Conservation (phyloP, 2,329 filamentous ascomycete genomes). For the Fusarium virguliforme region DNA sequence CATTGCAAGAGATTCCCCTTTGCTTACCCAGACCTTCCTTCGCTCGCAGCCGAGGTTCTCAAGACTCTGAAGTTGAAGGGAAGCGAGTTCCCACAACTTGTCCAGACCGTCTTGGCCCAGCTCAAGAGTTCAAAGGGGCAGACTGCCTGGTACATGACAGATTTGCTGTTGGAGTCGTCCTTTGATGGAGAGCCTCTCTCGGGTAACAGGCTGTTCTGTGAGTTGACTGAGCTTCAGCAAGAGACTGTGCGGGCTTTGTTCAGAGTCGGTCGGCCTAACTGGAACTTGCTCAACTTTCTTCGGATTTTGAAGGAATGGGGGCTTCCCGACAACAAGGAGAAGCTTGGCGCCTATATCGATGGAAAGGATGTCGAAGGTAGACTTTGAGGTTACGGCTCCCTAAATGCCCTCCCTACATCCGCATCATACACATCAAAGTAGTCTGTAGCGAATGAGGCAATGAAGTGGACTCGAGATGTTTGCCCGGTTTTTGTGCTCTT, state of each 20-base stretch:
- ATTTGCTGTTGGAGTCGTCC: background rate
- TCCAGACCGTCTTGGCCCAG: background rate
- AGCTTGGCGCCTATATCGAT: background rate
- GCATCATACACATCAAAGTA: too few relatives aligned
- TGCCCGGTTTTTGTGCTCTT: too few relatives aligned
- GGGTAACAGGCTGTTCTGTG: background rate
- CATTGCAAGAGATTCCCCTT: constrained; percentile 1
- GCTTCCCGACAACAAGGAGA: background rate
- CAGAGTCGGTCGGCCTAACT: background rate
- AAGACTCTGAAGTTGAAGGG: constrained; percentile 1
- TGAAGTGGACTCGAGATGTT: too few relatives aligned
- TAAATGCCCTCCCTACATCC: too few relatives aligned
- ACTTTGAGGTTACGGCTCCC: background rate
- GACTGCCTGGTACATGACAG: background rate
- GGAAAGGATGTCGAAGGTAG: background rate
- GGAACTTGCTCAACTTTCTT: background rate
- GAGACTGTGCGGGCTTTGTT: background rate
- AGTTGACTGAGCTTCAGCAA: background rate
- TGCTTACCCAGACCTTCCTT: background rate
- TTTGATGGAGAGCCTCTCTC: background rate
- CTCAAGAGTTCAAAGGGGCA: background rate
- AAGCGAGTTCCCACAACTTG: background rate
- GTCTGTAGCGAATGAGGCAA: too few relatives aligned
- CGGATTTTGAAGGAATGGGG: background rate
- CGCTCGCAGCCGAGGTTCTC: background rate